Conservation (phyloP, 257 asterid genomes). For the Schizonepeta tenuifolia region DNA sequence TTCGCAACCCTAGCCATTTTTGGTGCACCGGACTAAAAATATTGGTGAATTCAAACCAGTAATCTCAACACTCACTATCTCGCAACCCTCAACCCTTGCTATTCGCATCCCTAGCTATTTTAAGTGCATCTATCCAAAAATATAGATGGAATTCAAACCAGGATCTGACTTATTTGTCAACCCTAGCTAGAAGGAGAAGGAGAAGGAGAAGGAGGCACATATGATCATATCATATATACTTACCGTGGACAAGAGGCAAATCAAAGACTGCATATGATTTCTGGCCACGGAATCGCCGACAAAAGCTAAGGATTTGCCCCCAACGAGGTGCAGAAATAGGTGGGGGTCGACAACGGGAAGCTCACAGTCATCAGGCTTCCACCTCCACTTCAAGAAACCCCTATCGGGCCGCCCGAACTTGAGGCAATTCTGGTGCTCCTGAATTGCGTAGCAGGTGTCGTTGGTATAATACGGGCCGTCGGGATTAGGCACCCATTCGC, state of each 20-base stretch:
- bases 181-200: too few relatives aligned
- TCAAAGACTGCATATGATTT: slow-evolving; percentile 71
- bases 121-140: too few relatives aligned
- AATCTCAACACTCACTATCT: too few relatives aligned
- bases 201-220: neutral
- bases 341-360: slow-evolving; percentile 44
- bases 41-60: too few relatives aligned
- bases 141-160: too few relatives aligned
- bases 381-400: slow-evolving; percentile 60
- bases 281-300: slow-evolving; percentile 75
- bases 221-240: too few relatives aligned
- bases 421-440: slow-evolving; percentile 69
- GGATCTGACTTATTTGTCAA: too few relatives aligned
- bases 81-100: too few relatives aligned
- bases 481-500: slow-evolving; percentile 78
- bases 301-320: slow-evolving; percentile 61
- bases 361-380: slow-evolving; percentile 73
- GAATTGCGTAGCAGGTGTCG: slow-evolving; percentile 49
- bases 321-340: slow-evolving; percentile 47
- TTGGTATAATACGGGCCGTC: slow-evolving; percentile 81
- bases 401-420: slow-evolving; percentile 63
- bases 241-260: slow-evolving; percentile 66
- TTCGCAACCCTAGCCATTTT: too few relatives aligned
- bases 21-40: too few relatives aligned
- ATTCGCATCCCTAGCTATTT: too few relatives aligned